Base-by-base conservation (phyloP, 2,329 filamentous ascomycete genomes). In the Ophiostoma himal-ulmi region DNA sequence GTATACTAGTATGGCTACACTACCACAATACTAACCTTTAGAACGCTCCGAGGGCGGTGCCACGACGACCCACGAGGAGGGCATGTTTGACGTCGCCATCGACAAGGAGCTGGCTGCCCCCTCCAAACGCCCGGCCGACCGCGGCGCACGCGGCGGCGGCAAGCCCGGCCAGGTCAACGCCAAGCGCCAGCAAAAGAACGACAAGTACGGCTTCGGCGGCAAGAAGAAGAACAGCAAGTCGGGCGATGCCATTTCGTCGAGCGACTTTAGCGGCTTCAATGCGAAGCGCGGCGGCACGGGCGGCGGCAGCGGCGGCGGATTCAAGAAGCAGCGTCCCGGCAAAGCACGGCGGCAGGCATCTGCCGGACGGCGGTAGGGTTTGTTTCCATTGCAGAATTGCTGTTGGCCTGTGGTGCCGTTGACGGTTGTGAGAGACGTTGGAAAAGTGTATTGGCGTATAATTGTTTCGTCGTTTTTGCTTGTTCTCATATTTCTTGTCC, bases 191-290 rank as follows among this genome's bases (percentile, higher is more conserved):
- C 97, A 96, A 88, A 97, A 96, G 84, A 90, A 99, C 78, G 86
- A 91, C 74, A 97, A 97, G 83, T 98, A 90, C 79, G 95, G 95
- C 34, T 97, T 94, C 77, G 95, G 95, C 72, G 95, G 95, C 76
- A 97, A 97, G 88, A 99, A 99, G 86, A 86, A 91, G 70, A 89
- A 93, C 78, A 81, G 85, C 70, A 99, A 99, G 87, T 97, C 93
- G 72, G 93, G 93, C 75, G 94, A 97, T 80, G 93, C 94, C 67
- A 78, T 86, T 73, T 96, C 92, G 74, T 93, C 89, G 66, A 90
- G 88, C 72, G 95, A 99, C 79, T 82, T 96, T 75, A 88, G 88
- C 73, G 88, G 87, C 1, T 98, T 96, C 82, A 93, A 90, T 70
- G 85, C 85, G 52, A 93, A 90, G 84, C 91, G 88, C 81, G 97